These are phyloP conservation scores for Periconia digitata DNA, from an alignment of 2,329 filamentous ascomycete species.

Conservation along the genomic window DNA sequence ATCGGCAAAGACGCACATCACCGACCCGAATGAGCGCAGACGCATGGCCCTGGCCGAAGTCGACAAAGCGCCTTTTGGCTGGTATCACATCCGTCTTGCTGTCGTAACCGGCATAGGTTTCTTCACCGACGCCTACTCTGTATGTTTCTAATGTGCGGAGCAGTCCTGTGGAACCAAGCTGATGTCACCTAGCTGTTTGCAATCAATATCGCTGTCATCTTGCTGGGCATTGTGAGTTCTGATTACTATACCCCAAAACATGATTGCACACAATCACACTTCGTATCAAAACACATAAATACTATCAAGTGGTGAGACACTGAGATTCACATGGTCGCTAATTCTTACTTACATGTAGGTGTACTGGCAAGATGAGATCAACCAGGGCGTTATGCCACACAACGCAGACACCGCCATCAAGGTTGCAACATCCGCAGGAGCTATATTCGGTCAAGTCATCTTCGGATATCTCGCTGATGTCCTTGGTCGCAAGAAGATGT, in stretches of 20 bases:
- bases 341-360: background rate
- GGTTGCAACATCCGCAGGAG: conserved; percentile 79
- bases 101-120: conserved; percentile 82
- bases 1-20: conserved; percentile 21
- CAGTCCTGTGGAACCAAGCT: background rate
- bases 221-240: conserved; percentile 71
- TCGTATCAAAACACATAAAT: background rate
- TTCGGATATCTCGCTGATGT: conserved; percentile 72
- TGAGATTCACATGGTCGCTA: background rate
- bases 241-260: background rate
- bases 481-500: conserved; percentile 80
- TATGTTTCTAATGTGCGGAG: conserved; percentile 6
- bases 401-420: conserved; percentile 80
- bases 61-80: conserved; percentile 39
- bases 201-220: conserved; percentile 53
- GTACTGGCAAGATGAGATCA: conserved; percentile 61
- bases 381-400: conserved; percentile 58
- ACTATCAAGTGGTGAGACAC: background rate
- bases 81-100: conserved; percentile 76
- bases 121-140: conserved; percentile 77
- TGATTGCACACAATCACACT: background rate
- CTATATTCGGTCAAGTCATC: conserved; percentile 77
- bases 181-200: conserved; percentile 56
- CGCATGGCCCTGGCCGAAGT: conserved; percentile 40
- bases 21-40: conserved; percentile 39